A percentile compares a stretch with the other conserved stretches of the same genome.
These are phyloP conservation scores for Trametes gibbosa DNA, from an alignment of 768 basidiomycete genomes.

Conservation along the genomic window DNA sequence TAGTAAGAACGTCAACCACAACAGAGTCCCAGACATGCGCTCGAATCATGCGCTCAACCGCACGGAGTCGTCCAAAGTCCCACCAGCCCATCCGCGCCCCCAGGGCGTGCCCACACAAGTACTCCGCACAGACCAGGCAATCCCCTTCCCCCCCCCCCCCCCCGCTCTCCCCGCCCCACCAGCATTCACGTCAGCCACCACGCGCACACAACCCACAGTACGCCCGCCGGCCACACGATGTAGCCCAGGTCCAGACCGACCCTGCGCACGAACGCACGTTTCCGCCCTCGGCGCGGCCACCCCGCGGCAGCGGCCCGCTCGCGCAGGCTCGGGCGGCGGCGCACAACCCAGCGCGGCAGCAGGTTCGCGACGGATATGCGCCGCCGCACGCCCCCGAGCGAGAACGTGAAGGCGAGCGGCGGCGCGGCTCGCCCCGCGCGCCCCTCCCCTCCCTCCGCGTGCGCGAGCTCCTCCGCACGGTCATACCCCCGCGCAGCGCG, in stretches of 20 bases:
- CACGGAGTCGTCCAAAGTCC: too few relatives aligned
- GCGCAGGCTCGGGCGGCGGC: conserved; percentile 22
- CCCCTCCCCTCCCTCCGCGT: too few relatives aligned
- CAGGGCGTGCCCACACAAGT: too few relatives aligned
- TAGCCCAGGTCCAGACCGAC: conserved; percentile 11
- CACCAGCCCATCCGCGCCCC: too few relatives aligned
- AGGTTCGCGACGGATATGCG: conserved; percentile 43
- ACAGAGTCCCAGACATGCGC: too few relatives aligned
- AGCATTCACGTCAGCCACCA: conserved; percentile 11
- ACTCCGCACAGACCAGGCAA: too few relatives aligned
- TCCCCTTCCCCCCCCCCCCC: too few relatives aligned
- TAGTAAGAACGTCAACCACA: too few relatives aligned
- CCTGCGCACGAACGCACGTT: conserved; percentile 7
- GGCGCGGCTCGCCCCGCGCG: not conserved
- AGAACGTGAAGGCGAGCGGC: conserved; percentile 52
- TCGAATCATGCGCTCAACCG: too few relatives aligned
- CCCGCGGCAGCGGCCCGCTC: not conserved
- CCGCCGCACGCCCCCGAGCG: conserved; percentile 51
- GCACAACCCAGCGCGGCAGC: conserved; percentile 3
- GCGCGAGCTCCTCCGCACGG: conserved; percentile 1
- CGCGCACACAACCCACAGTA: conserved; percentile 6
- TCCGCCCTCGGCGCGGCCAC: not conserved
- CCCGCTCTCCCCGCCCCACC: not conserved
- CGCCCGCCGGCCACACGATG: conserved; percentile 12
- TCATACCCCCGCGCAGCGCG: conserved; percentile 7